These are phyloP conservation scores for Pseudonitzschia pungens DNA, from an alignment of 108 stramenopile genomes.

Conservation along the genomic window DNA sequence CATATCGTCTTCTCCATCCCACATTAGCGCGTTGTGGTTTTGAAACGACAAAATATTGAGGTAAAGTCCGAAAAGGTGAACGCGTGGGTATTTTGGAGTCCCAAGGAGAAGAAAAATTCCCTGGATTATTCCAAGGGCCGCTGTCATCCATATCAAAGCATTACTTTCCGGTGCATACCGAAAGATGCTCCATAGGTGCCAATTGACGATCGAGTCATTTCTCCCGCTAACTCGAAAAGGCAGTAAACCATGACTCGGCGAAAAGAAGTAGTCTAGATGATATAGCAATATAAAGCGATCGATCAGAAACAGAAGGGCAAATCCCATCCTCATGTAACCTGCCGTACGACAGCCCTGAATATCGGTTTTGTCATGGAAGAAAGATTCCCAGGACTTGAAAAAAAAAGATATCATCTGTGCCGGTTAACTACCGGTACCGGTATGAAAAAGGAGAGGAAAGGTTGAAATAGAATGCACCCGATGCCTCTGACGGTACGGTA, in stretches of 20 bases:
- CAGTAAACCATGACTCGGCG: neutral
- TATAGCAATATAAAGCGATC: neutral
- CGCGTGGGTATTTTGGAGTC: neutral
- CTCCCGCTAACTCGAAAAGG: neutral
- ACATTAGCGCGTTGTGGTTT: neutral
- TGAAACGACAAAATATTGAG: constrained; percentile 6
- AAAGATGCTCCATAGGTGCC: neutral
- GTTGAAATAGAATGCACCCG: no score
- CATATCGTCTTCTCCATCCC: constrained; percentile 14
- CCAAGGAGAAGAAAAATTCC: neutral
- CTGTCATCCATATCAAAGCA: neutral
- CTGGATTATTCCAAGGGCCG: neutral
- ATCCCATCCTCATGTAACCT: constrained; percentile 2
- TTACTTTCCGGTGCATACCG: neutral
- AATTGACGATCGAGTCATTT: neutral
- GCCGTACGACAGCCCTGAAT: neutral
- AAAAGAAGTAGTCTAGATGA: neutral
- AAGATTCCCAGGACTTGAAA: neutral
- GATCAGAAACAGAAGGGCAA: neutral
- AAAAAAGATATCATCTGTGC: neutral
- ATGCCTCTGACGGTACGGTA: no score
- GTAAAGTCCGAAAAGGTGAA: constrained; percentile 3
- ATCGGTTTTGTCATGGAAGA: constrained; percentile 4
- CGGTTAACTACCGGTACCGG: no score
- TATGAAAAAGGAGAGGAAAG: no score